Evolutionary conservation across 2,329 filamentous ascomycete species (phyloP), one percentile per base, ranked within the genome.

Genomic region (Alternaria brassicicola): DNA sequence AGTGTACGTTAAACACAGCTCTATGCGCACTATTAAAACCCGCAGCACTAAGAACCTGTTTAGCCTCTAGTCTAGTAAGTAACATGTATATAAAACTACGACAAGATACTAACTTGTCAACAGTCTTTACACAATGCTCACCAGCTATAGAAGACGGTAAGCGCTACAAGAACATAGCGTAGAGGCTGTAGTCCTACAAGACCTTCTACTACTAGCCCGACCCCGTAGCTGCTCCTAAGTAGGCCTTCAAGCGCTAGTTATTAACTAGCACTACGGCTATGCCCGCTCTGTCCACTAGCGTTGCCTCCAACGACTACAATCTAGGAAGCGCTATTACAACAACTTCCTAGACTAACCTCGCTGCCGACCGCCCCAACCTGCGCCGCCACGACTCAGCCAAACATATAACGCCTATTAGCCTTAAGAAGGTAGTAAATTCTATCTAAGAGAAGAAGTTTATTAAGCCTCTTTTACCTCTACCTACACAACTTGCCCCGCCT

Each of bases 41-140:
- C 86, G 89, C 67, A 96, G 96, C 78, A 89, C 92, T 26, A 92
- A 96, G 80, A 96, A 93, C 75, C 87, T 98, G 50, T 96, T 95
- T 81, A 93, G 91, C 82, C 96, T 98, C 87, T 97, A 93, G 93
- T 94, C 92, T 78, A 91, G 93, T 96, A 81, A 86, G 91, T 84
- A 42, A 57, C 49, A 19, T 58, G 53, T 58, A 47, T 46, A n/a
- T 23, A 25, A 38, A 36, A 13, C 25, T 26, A 41, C 23, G 36
- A 47, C 41, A 17, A 31, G 42, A n/a, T 17, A 43, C 72, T 78
- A 68, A 76, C 65, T 47, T 39, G 38, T 51, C 10, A 59, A 39
- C 74, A 95, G 93, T 98, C 60, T 97, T 98, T 76, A 94, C 93
- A 50, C 92, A 93, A 80, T 97, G 94, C 79, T 92, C 93, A 74